Evolutionary conservation across 2,329 filamentous ascomycete genomes (phyloP).

Genomic region (Ampelomyces quisqualis): DNA sequence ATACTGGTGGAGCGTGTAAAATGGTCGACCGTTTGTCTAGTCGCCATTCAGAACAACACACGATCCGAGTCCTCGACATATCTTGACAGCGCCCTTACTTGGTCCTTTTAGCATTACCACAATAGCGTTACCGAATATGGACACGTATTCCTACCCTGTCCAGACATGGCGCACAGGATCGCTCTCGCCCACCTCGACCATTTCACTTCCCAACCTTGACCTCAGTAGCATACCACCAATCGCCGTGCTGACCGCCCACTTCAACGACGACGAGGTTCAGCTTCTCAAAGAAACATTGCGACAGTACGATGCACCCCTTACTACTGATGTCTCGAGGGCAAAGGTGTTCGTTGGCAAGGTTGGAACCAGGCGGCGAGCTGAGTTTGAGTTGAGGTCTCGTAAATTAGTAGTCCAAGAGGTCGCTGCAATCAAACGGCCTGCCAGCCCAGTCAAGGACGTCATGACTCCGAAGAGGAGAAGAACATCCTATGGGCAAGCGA

Average conservation of each 20-base stretch:
- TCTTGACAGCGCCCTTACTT: constrained; percentile 34
- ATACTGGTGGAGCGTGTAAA: constrained; percentile 8
- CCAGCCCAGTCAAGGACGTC: constrained; percentile 14
- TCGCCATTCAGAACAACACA: constrained; percentile 17
- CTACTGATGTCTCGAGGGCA: constrained; percentile 71
- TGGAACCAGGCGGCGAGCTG: constrained; percentile 66
- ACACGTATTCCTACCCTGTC: constrained; percentile 22
- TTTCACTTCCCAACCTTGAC: constrained; percentile 33
- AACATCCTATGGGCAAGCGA: constrained; percentile 8
- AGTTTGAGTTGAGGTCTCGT: constrained; percentile 72
- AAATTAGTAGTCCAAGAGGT: constrained; percentile 61
- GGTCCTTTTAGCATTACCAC: constrained; percentile 23
- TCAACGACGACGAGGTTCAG: constrained; percentile 64
- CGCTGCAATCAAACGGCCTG: constrained; percentile 19
- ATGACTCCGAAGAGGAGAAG: constrained; percentile 21
- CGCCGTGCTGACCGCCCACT: constrained; percentile 71
- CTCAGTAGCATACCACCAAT: constrained; percentile 60
- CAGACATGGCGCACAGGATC: constrained; percentile 20
- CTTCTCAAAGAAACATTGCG: constrained; percentile 65
- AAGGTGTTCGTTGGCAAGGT: constrained; percentile 74
- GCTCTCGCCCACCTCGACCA: constrained; percentile 19
- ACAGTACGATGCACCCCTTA: constrained; percentile 58
- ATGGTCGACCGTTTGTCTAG: constrained; percentile 19
- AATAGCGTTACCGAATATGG: constrained; percentile 21
- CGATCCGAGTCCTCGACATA: constrained; percentile 26